Evolutionary conservation across 805 yeast genomes (phyloP).

Genomic region (Saccharomycopsis babjevae): DNA sequence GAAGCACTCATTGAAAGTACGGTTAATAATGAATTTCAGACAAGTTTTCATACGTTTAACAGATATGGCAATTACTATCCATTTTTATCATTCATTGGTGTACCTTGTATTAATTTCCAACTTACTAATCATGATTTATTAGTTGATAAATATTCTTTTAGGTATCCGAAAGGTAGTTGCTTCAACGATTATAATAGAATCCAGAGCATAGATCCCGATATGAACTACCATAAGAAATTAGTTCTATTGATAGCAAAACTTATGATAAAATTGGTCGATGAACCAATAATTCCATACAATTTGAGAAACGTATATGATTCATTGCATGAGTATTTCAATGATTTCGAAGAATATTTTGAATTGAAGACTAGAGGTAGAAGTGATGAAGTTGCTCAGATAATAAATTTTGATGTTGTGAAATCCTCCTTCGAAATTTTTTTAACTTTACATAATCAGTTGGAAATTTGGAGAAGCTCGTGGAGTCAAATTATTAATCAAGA

Average conservation of each 20-base stretch:
- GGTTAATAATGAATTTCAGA: constrained; percentile 14
- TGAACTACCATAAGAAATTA: constrained; percentile 45
- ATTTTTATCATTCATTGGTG: constrained; percentile 49
- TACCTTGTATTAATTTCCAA: constrained; percentile 48
- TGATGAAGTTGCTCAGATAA: not conserved
- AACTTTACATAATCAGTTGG: constrained; percentile 37
- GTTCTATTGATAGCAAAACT: constrained; percentile 45
- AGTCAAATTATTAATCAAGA: constrained; percentile 35
- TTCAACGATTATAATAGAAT: constrained; percentile 55
- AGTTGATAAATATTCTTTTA: constrained; percentile 12
- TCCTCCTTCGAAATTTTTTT: constrained; percentile 31
- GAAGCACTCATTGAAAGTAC: constrained; percentile 27
- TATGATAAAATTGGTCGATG: constrained; percentile 54
- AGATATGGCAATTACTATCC: constrained; percentile 60
- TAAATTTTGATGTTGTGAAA: constrained; percentile 22
- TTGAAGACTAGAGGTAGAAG: not conserved
- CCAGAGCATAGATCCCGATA: constrained; percentile 43
- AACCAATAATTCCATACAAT: constrained; percentile 67
- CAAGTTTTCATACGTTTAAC: constrained; percentile 23
- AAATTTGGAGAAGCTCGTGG: constrained; percentile 59
- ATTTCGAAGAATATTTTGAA: constrained; percentile 31
- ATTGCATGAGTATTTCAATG: constrained; percentile 35
- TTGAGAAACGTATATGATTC: constrained; percentile 36
- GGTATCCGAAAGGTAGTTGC: constrained; percentile 46
- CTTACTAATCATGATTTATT: constrained; percentile 21